Evolutionary conservation across 805 yeast species (phyloP), one percentile per base, ranked within the genome.

Genomic region (Kregervanrija fluxuum): DNA sequence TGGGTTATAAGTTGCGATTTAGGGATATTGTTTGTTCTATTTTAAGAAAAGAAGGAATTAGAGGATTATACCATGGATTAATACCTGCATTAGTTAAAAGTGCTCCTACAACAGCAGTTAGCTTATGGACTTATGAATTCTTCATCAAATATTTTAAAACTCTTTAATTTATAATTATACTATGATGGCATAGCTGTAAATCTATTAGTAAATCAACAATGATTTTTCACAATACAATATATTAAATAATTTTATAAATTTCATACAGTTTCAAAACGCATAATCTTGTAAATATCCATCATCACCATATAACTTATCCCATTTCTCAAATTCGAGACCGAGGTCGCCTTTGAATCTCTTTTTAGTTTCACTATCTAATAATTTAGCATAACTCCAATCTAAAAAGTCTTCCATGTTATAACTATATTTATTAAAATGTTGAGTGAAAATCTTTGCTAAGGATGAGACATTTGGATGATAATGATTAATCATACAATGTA

Each of bases 401-500:
- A 93, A 66, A 69, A 93, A 93, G 60, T 93, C 98, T 61, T 93
- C 99, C 72, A 93, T 71, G 61, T 85, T 85, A 62, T 93, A 93
- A 54, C 77, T 77, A 45, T 84, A 80, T 61, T 93, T 93, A 58
- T 82, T 77, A 68, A 89, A 91, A 3, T 96, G 96, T 64, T 93
- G 96, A 14, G 80, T 74, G 59, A 86, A 85, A 30, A 93, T 85
- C 59, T 80, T 82, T 13, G 96, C 96, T 54, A 93, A 70, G 0
- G 96, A 84, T 1, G 96, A 91, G 11, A 93, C 88, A 56, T 93
- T 93, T 12, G 98, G 97, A 66, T 93, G 98, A 59, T 89, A 91
- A 61, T 93, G 99, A 11, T 77, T 65, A 42, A 54, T 52, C 69
- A 82, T 78, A 0, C 95, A 73, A 47, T 85, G 86, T 45, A 91